These are phyloP conservation scores for Pyrenula aspistea DNA, from an alignment of 495 filamentous ascomycete genomes.

Conservation along the genomic window DNA sequence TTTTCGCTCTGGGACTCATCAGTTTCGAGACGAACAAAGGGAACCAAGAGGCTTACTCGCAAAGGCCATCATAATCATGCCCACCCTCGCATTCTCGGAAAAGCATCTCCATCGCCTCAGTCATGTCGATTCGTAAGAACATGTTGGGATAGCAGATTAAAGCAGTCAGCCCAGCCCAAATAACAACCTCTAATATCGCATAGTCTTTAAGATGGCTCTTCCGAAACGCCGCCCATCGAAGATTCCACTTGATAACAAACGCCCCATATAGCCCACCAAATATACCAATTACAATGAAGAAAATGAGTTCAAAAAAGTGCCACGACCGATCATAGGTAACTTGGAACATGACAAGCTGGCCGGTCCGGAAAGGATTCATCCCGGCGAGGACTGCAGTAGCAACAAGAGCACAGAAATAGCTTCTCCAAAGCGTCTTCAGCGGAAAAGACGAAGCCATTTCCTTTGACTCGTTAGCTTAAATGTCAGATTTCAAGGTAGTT, in stretches of 20 bases:
- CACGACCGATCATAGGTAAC: constrained; percentile 91
- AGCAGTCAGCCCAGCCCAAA: constrained; percentile 74
- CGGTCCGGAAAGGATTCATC: constrained; percentile 96
- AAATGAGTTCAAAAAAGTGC: constrained; percentile 95
- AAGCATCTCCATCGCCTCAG: constrained; percentile 95
- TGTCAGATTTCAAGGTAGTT: neutral
- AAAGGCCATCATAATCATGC: constrained; percentile 85
- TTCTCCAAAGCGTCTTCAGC: constrained; percentile 94
- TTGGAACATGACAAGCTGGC: constrained; percentile 99
- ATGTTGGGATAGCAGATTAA: constrained; percentile 92
- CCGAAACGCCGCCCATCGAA: constrained; percentile 79
- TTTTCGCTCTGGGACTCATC: constrained; percentile 29
- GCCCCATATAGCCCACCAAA: constrained; percentile 95
- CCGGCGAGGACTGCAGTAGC: constrained; percentile 86
- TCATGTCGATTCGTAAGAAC: constrained; percentile 96
- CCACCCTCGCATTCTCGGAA: constrained; percentile 91
- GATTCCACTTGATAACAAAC: constrained; percentile 97
- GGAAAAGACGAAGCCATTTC: constrained; percentile 99
- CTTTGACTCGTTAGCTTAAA: constrained; percentile 20
- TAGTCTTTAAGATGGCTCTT: constrained; percentile 86
- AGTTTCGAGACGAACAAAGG: constrained; percentile 7
- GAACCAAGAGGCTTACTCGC: constrained; percentile 44
- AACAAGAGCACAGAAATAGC: constrained; percentile 94
- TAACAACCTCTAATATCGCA: constrained; percentile 75
- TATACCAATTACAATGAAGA: constrained; percentile 81